These are phyloP conservation scores for Aspergillus hancockii DNA, from an alignment of 495 filamentous ascomycete genomes.

Conservation along the genomic window DNA sequence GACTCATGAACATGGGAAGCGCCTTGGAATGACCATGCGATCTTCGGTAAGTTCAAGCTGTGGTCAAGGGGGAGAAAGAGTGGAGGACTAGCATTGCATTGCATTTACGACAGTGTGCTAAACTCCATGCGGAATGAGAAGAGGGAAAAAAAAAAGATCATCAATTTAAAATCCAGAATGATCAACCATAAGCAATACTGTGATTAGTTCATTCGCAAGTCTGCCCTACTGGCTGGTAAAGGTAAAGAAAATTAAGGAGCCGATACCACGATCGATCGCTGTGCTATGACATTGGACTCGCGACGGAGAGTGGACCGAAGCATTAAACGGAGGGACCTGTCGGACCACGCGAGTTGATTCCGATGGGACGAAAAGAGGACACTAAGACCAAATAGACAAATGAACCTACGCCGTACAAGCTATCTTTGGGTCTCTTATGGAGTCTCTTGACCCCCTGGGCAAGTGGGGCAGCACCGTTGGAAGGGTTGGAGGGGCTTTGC, in stretches of 20 bases:
- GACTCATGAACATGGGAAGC: not conserved
- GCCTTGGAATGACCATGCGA: not conserved
- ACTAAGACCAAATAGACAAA: not conserved
- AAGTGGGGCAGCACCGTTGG: slow-evolving; percentile 6
- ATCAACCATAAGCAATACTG: not conserved
- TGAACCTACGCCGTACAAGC: too few relatives aligned
- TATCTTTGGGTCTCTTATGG: too few relatives aligned
- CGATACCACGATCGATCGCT: slow-evolving; percentile 8
- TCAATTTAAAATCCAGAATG: too few relatives aligned
- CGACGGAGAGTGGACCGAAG: not conserved
- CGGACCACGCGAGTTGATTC: not conserved
- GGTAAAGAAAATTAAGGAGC: slow-evolving; percentile 7
- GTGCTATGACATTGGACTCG: slow-evolving; percentile 1
- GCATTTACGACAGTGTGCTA: not conserved
- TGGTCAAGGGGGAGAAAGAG: not conserved
- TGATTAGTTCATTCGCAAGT: not conserved
- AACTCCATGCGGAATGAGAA: not conserved
- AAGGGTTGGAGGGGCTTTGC: slow-evolving; percentile 12
- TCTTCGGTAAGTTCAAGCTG: not conserved
- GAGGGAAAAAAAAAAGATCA: not conserved
- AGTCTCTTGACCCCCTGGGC: slow-evolving; percentile 3
- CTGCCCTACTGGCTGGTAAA: not conserved
- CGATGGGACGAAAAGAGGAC: not conserved
- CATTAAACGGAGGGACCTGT: slow-evolving; percentile 1
- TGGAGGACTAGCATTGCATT: not conserved